phyloP scores from a whole-genome alignment of 2,329 filamentous ascomycete species.

The Nannizzia gypsea region DNA sequence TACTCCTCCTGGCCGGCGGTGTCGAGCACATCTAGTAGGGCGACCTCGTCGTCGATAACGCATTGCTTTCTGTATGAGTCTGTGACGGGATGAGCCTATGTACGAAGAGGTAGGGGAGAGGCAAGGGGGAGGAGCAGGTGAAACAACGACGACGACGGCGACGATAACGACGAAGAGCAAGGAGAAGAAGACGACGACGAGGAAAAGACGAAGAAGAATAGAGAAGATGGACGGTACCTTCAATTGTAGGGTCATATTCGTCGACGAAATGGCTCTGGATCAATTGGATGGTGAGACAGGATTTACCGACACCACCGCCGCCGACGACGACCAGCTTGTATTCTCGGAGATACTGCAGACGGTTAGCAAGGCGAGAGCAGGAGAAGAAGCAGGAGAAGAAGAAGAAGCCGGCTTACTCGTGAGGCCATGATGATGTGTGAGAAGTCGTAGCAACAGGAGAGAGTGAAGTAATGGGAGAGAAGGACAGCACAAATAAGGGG shows the following conservation, averaged over 20 bases:
- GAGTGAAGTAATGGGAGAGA: background rate
- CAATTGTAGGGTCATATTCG: conserved; percentile 98
- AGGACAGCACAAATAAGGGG: background rate
- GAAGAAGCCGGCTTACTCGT: background rate
- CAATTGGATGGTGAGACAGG: conserved; percentile 94
- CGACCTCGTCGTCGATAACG: conserved; percentile 95
- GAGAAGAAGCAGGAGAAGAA: no score
- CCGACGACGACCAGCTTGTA: conserved; percentile 96
- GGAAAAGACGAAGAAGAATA: background rate
- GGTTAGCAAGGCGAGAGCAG: background rate
- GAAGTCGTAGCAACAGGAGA: background rate
- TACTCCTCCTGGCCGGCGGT: conserved; percentile 98
- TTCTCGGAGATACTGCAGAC: conserved; percentile 63
- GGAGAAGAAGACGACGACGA: conserved; percentile 31
- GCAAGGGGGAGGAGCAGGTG: background rate
- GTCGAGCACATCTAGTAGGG: conserved; percentile 92
- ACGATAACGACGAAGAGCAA: conserved; percentile 23
- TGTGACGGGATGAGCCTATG: conserved; percentile 30
- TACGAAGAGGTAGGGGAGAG: no score
- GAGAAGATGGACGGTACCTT: conserved; percentile 46
- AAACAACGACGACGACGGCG: background rate
- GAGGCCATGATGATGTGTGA: background rate
- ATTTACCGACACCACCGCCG: conserved; percentile 97
- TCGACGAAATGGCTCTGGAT: conserved; percentile 96
- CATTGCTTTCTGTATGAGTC: conserved; percentile 99